phyloP scores from a whole-genome alignment of 2,329 filamentous ascomycete genomes.

The Sporothrix humicola region DNA sequence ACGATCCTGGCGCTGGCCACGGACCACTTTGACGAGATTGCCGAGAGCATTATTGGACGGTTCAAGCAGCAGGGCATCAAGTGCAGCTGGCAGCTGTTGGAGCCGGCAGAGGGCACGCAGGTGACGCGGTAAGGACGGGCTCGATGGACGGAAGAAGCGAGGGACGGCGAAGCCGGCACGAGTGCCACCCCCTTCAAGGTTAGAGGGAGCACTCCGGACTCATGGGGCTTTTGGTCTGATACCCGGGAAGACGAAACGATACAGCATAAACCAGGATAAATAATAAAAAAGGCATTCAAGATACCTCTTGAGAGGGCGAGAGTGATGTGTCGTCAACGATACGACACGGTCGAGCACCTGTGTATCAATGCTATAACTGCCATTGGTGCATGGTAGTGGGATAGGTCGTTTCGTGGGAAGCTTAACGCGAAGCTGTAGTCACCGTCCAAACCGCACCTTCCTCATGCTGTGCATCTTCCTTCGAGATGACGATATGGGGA shows the following conservation, averaged over 20 bases:
- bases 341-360: no score
- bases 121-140: slow-evolving; percentile 41
- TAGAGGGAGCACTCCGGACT: neutral
- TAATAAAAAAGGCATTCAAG: neutral
- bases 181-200: neutral
- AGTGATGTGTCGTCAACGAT: no score
- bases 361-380: neutral
- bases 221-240: slow-evolving; percentile 15
- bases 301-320: neutral
- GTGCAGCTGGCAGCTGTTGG: slow-evolving; percentile 85
- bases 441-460: neutral
- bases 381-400: neutral
- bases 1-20: slow-evolving; percentile 94
- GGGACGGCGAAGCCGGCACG: neutral
- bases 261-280: neutral
- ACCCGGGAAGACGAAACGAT: slow-evolving; percentile 12
- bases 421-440: neutral
- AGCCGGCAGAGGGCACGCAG: slow-evolving; percentile 77
- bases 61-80: slow-evolving; percentile 76
- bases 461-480: neutral
- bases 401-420: no score
- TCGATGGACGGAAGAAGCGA: neutral
- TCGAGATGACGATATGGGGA: neutral
- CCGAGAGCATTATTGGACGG: slow-evolving; percentile 73
- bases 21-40: slow-evolving; percentile 85